Evolutionary conservation across 129 eudicot species (phyloP).

Genomic region (Flaveria brownii): DNA sequence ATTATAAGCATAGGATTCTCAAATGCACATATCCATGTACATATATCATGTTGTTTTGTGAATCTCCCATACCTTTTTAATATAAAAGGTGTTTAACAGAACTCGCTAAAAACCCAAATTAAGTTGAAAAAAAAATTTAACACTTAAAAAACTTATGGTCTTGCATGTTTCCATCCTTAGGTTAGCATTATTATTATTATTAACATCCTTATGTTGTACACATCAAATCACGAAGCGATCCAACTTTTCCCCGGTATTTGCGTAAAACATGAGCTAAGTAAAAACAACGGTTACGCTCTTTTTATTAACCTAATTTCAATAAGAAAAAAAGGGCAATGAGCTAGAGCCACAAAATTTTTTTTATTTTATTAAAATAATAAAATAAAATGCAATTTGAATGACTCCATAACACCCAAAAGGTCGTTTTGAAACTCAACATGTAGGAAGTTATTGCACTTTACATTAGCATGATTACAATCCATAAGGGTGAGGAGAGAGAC

Average conservation of each 20-base stretch:
- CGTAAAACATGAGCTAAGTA: no score
- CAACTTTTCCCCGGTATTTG: no score
- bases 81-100: not conserved
- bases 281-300: no score
- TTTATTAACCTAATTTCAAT: no score
- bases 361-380: no score
- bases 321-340: not conserved
- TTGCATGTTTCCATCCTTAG: not conserved
- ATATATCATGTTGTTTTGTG: not conserved
- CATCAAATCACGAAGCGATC: no score
- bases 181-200: no score
- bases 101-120: not conserved
- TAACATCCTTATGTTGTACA: no score
- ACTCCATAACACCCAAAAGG: not conserved
- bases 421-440: not conserved
- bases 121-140: no score
- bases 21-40: not conserved
- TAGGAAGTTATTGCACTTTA: not conserved
- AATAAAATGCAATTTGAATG: not conserved
- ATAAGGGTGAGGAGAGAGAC: no score
- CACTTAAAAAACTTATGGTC: not conserved
- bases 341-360: not conserved
- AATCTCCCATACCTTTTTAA: not conserved
- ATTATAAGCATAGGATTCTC: constrained; percentile 6
- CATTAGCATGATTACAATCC: not conserved